Evolutionary conservation across 2,329 filamentous ascomycete genomes (phyloP), one percentile per base, ranked within the genome.

Genomic region (Alternaria arbusti): DNA sequence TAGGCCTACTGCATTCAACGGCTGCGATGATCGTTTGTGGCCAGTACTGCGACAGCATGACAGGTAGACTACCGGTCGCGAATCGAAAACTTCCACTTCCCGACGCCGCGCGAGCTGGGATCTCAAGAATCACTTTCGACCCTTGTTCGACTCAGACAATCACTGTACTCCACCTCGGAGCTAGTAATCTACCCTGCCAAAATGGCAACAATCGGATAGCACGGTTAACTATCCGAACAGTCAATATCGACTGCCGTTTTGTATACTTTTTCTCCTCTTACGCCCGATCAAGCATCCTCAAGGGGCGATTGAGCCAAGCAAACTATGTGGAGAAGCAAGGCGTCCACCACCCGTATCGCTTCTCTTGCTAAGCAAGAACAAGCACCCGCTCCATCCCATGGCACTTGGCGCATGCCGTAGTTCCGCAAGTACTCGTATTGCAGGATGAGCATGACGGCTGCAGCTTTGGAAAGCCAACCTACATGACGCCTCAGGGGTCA

Each of bases 61-160:
- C 44, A 54, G 44, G 25, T 50, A 36, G 54, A 44, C 30, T 30
- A 25, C 43, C 13, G 15, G 59, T 36, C 20, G 26, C 45, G 50
- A 28, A 47, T 50, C 49, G 58, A 23, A 23, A 26, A 44, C 22
- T 30, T 43, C 26, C 36, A 20, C 30, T 17, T 49, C 43, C 50
- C 50, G 40, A 22, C 22, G 49, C 52, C 32, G 46, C 52, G 56
- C 22, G 43, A 54, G 46, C 59, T 59, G 32, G 40, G 40, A 52
- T 36, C 17, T 17, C 32, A 15, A 49, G 40, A 7, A 40, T 57
- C 45, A 36, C 20, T 13, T 30, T 13, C 54, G 40, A 40, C 36
- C 51, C 47, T 20, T 51, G 55, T 54, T 13, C 44, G 36, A 40
- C 51, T 59, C 56, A 54, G 15, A 50, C 36, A 36, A 10, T 36